A percentile compares a stretch with the other conserved stretches of the same genome.
Evolutionary conservation across 192 early-diverging fungal species (phyloP).

Genomic region (Rhizophagus sp.): DNA sequence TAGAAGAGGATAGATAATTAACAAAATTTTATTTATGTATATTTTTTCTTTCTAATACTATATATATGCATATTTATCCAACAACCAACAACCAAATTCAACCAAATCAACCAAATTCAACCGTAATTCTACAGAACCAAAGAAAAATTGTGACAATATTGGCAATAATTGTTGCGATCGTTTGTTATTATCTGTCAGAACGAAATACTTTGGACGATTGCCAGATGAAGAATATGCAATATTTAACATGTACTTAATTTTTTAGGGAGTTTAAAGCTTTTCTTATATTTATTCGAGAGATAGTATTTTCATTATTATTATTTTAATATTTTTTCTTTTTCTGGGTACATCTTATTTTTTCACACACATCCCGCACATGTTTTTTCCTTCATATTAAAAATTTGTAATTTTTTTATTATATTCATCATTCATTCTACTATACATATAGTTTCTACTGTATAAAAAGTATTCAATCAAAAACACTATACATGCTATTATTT

Average conservation of each 20-base stretch:
- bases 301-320: too few relatives aligned
- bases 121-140: not conserved
- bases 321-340: too few relatives aligned
- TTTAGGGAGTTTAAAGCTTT: not conserved
- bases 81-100: not conserved
- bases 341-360: too few relatives aligned
- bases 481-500: too few relatives aligned
- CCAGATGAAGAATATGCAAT: slow-evolving; percentile 24
- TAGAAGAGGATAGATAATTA: slow-evolving; percentile 18
- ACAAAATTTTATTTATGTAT: slow-evolving; percentile 24
- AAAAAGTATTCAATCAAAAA: too few relatives aligned
- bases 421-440: too few relatives aligned
- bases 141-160: slow-evolving; percentile 19
- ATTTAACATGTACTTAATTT: slow-evolving; percentile 10
- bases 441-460: too few relatives aligned
- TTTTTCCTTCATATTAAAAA: too few relatives aligned
- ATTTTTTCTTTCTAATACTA: slow-evolving; percentile 8
- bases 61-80: not conserved
- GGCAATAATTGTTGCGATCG: slow-evolving; percentile 25
- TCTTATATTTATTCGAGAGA: not conserved
- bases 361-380: too few relatives aligned
- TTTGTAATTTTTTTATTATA: too few relatives aligned
- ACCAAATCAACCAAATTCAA: slow-evolving; percentile 3
- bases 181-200: slow-evolving; percentile 24
- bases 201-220: slow-evolving; percentile 17